Conservation (phyloP, 129 eudicot species). For the Flaveria ramosissima region DNA sequence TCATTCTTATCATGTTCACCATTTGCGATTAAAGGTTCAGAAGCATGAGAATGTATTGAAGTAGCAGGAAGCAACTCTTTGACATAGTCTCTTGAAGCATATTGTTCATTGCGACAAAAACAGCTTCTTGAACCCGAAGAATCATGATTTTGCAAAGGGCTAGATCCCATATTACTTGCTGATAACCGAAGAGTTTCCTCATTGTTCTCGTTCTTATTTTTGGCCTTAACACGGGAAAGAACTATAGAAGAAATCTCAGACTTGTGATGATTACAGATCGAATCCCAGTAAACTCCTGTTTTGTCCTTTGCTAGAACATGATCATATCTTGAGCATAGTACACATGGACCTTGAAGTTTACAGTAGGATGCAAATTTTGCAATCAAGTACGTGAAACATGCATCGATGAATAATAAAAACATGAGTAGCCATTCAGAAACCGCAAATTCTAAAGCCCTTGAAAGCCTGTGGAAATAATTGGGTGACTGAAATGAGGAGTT, state of each 20-base stretch:
- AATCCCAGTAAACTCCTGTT: conserved; percentile 65
- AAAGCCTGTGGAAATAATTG: conserved; percentile 29
- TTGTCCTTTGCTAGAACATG: conserved; percentile 68
- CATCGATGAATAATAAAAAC: conserved; percentile 66
- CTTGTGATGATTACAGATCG: conserved; percentile 72
- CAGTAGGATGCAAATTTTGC: conserved; percentile 70
- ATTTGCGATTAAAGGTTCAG: conserved; percentile 33
- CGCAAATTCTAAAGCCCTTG: conserved; percentile 62
- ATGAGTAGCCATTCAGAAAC: conserved; percentile 83
- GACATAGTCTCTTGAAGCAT: conserved; percentile 35
- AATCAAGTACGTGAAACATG: conserved; percentile 62
- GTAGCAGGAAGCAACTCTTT: conserved; percentile 31
- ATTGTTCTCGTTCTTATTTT: conserved; percentile 45
- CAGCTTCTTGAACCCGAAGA: conserved; percentile 40
- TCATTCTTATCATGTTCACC: conserved; percentile 33
- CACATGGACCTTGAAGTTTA: conserved; percentile 73
- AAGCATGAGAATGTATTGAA: conserved; percentile 37
- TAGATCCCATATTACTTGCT: conserved; percentile 54
- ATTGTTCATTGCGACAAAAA: conserved; percentile 57
- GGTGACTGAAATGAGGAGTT: conserved; percentile 24
- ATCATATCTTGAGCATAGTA: conserved; percentile 86
- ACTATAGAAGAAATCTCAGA: conserved; percentile 69
- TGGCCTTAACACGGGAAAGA: conserved; percentile 50
- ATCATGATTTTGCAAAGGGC: conserved; percentile 27
- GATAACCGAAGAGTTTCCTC: conserved; percentile 59